phyloP scores from a whole-genome alignment of 208 protist species.

The Strigomonas culicis region DNA sequence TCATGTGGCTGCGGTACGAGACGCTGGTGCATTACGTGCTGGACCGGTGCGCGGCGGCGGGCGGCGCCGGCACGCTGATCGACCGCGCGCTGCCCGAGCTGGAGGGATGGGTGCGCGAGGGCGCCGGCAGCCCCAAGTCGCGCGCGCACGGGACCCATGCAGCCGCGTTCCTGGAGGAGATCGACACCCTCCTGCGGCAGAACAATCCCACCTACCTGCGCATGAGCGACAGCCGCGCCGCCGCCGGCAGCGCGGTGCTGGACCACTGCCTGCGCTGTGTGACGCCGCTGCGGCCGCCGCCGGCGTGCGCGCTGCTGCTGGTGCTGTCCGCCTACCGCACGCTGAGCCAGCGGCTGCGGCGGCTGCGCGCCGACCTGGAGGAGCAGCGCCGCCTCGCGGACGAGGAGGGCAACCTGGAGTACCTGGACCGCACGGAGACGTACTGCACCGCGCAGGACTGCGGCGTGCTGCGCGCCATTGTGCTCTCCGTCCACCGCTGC shows the following conservation, averaged over 20 bases:
- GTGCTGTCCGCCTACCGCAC: conserved; percentile 54
- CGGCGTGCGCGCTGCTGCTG: conserved; percentile 52
- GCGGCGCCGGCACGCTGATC: background rate
- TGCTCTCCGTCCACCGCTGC: conserved; percentile 52
- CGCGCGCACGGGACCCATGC: background rate
- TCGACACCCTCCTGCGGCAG: conserved; percentile 6
- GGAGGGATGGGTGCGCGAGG: conserved; percentile 5
- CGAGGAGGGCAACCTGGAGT: conserved; percentile 29
- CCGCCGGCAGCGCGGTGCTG: background rate
- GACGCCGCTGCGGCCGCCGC: conserved; percentile 32
- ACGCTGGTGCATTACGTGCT: background rate
- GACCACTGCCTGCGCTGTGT: conserved; percentile 25
- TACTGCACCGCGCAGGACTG: conserved; percentile 70
- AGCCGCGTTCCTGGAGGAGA: background rate
- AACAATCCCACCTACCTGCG: conserved; percentile 2
- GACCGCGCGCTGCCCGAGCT: background rate
- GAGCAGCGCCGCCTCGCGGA: conserved; percentile 39
- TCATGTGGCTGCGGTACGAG: conserved; percentile 33
- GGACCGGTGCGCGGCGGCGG: background rate
- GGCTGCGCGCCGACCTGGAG: conserved; percentile 46
- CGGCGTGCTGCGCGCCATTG: conserved; percentile 25
- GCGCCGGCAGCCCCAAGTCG: background rate
- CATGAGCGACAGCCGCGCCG: background rate
- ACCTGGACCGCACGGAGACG: conserved; percentile 39
- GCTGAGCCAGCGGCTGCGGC: conserved; percentile 31